Base-by-base conservation (phyloP, 306 rosid genomes). In the Cajanus cajan region DNA sequence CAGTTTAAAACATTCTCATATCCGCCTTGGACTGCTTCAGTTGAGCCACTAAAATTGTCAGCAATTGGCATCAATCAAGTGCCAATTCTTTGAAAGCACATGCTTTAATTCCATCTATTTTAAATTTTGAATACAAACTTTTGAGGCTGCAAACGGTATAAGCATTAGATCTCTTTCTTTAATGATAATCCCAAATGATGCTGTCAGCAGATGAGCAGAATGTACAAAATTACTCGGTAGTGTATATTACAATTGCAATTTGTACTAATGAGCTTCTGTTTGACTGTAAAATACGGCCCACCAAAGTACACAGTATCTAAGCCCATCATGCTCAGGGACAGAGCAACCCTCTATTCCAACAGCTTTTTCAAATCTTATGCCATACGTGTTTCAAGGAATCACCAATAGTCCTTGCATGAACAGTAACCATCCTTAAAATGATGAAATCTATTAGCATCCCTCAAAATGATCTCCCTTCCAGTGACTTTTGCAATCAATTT, bases 381-480 rank as follows among this genome's bases (percentile, higher is more conserved):
- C 18, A 39, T 59, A 51, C 39, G 66, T 43, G 55, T 69, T 85
- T 51, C 54, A 13, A 57, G 57, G 37, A 79, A 74, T 84, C 80
- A 88, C 97, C 97, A 91, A 80, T 79, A 91, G 83, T 91, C 96
- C 82, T 73, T 78, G 80, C 93, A 91, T 81, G 93, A 89, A 85
- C 93, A 89, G 76, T 62, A 33, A 28, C 90, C 96, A 74, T 86
- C 90, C 85, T 85, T 91, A 54, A 91, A 91, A 86, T 89, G 92
- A 77, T 89, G 96, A 86, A 91, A 89, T 78, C 92, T 83, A 80
- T 91, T 87, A 64, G 92, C 90, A 79, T 89, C 94, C 88, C 94
- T 91, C 80, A 91, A 59, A 54, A 86, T 84, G 74, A 91, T 91
- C 83, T 89, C 94, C 80, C 94, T 88, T 69, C 87, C 94, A 8